Conservation (phyloP, 306 rosid species). For the Corylus avellana region DNA sequence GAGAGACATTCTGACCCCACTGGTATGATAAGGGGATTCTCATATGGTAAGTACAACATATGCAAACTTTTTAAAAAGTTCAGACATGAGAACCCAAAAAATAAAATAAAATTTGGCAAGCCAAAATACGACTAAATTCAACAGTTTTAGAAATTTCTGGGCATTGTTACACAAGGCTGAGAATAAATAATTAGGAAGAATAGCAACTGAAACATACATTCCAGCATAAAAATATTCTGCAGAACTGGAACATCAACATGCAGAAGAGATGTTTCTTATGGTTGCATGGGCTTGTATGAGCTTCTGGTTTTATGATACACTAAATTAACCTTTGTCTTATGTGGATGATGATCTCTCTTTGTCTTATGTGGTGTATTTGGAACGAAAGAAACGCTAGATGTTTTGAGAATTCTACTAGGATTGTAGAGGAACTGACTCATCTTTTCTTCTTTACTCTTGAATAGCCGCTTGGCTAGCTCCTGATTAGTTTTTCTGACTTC, state of each 20-base stretch:
- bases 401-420: no score
- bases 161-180: neutral
- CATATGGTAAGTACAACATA: neutral
- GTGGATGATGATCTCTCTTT: no score
- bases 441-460: no score
- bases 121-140: neutral
- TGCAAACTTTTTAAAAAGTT: neutral
- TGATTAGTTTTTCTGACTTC: no score
- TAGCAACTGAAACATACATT: neutral
- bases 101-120: neutral
- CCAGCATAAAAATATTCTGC: neutral
- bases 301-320: neutral
- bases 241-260: neutral
- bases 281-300: slow-evolving; percentile 3
- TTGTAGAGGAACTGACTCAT: no score
- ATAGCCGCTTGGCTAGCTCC: no score
- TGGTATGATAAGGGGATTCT: neutral
- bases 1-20: no score
- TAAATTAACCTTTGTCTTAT: neutral
- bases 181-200: neutral
- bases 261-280: neutral
- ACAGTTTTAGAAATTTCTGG: neutral
- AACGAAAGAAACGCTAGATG: no score
- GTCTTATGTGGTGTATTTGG: no score
- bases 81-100: neutral